Evolutionary conservation across 352 stramenopile genomes (phyloP).

Genomic region (Globisporangium radiosum): DNA sequence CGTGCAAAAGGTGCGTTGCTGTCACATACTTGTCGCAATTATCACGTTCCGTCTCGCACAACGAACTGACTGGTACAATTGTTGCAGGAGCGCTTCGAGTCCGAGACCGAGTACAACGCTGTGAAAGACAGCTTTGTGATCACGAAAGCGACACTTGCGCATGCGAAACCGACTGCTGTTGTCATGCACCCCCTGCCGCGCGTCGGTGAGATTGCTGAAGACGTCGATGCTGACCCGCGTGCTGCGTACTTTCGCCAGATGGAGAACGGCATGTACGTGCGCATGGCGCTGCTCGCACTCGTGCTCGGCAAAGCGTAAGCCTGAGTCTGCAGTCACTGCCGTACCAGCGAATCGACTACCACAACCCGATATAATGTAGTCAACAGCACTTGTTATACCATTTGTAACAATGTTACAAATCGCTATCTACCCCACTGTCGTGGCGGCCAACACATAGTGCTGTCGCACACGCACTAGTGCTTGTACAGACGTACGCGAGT

Average conservation of each 20-base stretch:
- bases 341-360: too few relatives aligned
- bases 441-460: constrained; percentile 22
- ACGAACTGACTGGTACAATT: too few relatives aligned
- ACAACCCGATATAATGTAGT: too few relatives aligned
- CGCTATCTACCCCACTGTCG: background rate
- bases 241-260: constrained; percentile 97
- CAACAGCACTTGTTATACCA: too few relatives aligned
- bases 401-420: background rate
- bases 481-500: constrained; percentile 57
- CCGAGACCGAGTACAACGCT: constrained; percentile 90
- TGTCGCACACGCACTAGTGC: constrained; percentile 27
- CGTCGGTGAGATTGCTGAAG: constrained; percentile 95
- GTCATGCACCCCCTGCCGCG: constrained; percentile 98
- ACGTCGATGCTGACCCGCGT: constrained; percentile 94
- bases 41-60: background rate
- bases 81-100: constrained; percentile 92
- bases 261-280: constrained; percentile 98
- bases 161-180: constrained; percentile 89
- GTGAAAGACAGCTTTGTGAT: constrained; percentile 91
- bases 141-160: constrained; percentile 54
- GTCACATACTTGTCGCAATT: background rate
- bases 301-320: constrained; percentile 82
- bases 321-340: too few relatives aligned
- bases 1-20: constrained; percentile 83
- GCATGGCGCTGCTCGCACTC: constrained; percentile 96